Conservation (phyloP, 768 basidiomycete genomes). For the Exsudoporus frostii region DNA sequence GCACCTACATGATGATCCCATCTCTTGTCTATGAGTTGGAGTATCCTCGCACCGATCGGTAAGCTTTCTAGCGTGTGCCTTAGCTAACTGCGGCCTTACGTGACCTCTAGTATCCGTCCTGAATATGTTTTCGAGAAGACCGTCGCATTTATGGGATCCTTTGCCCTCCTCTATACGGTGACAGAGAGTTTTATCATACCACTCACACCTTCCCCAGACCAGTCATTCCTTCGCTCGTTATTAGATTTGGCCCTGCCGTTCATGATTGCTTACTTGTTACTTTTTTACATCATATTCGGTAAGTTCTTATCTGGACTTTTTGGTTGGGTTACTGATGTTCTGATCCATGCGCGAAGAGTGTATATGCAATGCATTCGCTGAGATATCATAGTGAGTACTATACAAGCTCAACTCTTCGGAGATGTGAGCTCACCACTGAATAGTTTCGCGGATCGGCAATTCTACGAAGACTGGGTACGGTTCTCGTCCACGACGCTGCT, state of each 20-base stretch:
- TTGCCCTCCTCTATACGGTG: constrained; percentile 88
- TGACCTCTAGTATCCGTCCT: constrained; percentile 40
- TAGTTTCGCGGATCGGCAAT: constrained; percentile 95
- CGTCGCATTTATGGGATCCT: constrained; percentile 92
- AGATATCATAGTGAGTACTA: constrained; percentile 74
- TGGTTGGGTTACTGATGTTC: neutral
- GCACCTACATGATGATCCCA: constrained; percentile 82
- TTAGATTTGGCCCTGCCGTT: constrained; percentile 90
- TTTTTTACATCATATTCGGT: constrained; percentile 88
- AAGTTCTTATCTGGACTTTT: constrained; percentile 1
- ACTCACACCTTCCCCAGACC: constrained; percentile 61
- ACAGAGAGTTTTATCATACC: constrained; percentile 95
- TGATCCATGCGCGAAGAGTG: constrained; percentile 56
- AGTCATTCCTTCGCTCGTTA: constrained; percentile 71
- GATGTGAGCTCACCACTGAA: constrained; percentile 1
- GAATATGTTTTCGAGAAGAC: constrained; percentile 54
- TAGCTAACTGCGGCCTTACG: neutral
- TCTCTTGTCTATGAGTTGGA: constrained; percentile 96
- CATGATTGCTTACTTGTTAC: constrained; percentile 86
- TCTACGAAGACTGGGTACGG: constrained; percentile 92
- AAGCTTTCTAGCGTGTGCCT: constrained; percentile 18
- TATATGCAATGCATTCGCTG: constrained; percentile 94
- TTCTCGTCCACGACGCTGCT: neutral
- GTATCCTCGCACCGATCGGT: constrained; percentile 89
- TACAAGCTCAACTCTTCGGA: neutral